Evolutionary conservation across 306 rosid genomes (phyloP), one percentile per base, ranked within the genome.

Genomic region (Rosa multiflora): DNA sequence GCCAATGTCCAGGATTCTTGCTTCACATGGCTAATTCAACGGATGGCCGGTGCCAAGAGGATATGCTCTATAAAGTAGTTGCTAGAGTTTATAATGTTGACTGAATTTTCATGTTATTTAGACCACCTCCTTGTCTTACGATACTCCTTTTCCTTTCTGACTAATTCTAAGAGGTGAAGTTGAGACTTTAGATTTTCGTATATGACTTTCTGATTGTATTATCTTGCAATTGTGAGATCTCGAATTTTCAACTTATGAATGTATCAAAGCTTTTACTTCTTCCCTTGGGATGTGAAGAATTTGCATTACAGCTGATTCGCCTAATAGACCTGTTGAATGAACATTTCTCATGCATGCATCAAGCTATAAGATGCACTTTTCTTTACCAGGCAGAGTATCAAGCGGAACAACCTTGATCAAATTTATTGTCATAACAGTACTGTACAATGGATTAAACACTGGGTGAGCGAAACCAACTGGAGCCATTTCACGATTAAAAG

Each of bases 91-190:
- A 26, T 23, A 0, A 10, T 17, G 37, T 44, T 32, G 0, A 13
- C 10, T 61, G 64, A 58, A 20, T 48, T 78, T 73, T 74, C 5
- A 23, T 23, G 59, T 81, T 37, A 56, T 58, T 58, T 32, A 32
- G 53, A 39, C 17, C 39, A 32, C 53, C 71, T 14, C 35, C 23
- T 6, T 5, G 42, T 44, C 37, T 18, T 32, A 32, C 26, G 13
- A 3, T 48, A 7, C 39, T 68, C 26, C 9, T 8, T 56, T 49
- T 48, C 67, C 21, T 7, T 70, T 40, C 29, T 0, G 23, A 8
- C 49, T 6, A n/a, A 13, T 3, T 44, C n/a, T 42, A 26, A 37
- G 75, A 13, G n/a, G 78, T 59, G 46, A 32, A 23, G 15, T 77
- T 13, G 51, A 55, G 32, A 12, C 15, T 52, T 18, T n/a, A 8